Conservation (phyloP, 148 eudicot genomes). For the Camellia lanceoleosa region DNA sequence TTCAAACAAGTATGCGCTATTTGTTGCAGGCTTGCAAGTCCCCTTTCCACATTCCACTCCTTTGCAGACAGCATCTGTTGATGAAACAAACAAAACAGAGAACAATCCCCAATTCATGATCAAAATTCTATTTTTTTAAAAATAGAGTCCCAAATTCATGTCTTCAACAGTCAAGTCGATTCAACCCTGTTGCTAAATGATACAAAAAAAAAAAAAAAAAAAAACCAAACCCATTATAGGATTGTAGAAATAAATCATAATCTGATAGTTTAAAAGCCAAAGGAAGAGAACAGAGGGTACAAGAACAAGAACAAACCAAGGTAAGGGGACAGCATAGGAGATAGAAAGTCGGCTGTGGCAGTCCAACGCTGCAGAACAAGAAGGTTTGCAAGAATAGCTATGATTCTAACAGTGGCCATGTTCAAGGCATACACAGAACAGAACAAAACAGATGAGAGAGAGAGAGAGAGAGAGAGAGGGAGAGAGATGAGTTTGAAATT, state of each 20-base stretch:
- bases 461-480: neutral
- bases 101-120: neutral
- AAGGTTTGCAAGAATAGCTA: too few relatives aligned
- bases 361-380: too few relatives aligned
- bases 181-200: neutral
- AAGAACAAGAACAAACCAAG: constrained; percentile 13
- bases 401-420: too few relatives aligned
- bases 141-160: neutral
- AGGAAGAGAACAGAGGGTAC: neutral
- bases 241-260: neutral
- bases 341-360: too few relatives aligned
- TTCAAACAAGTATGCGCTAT: constrained; percentile 32
- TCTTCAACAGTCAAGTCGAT: too few relatives aligned
- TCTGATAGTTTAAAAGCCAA: neutral
- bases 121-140: too few relatives aligned
- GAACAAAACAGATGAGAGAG: neutral
- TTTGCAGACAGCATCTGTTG: constrained; percentile 48
- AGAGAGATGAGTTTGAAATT: neutral
- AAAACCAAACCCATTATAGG: neutral
- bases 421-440: too few relatives aligned
- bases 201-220: neutral
- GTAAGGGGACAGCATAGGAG: constrained; percentile 16
- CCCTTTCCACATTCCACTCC: constrained; percentile 15
- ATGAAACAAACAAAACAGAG: neutral
- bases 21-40: constrained; percentile 35